Evolutionary conservation across 2,329 filamentous ascomycete species (phyloP).

Genomic region (Penicillium sp.): DNA sequence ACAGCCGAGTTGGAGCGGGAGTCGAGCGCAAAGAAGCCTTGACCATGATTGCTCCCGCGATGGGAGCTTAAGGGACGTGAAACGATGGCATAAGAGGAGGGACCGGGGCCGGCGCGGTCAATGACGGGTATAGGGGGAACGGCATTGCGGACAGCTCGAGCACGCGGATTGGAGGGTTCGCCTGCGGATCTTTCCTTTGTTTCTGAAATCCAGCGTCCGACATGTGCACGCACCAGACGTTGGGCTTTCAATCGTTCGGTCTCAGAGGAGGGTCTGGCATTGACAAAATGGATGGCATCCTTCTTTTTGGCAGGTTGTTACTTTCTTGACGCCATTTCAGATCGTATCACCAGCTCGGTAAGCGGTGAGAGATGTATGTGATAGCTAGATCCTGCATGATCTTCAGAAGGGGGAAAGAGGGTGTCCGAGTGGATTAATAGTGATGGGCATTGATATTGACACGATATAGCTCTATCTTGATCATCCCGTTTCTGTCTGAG

Average conservation of each 20-base stretch:
- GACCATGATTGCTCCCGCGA: background rate
- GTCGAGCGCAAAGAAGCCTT: background rate
- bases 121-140: background rate
- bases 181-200: slow-evolving; percentile 27
- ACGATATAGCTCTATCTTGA: background rate
- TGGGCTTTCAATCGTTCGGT: slow-evolving; percentile 26
- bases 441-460: background rate
- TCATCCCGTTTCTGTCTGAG: background rate
- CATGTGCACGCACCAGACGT: slow-evolving; percentile 32
- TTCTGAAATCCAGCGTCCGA: slow-evolving; percentile 36
- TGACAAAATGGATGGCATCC: slow-evolving; percentile 33
- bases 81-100: slow-evolving; percentile 7
- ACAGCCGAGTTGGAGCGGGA: background rate
- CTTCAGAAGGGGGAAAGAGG: background rate
- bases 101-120: background rate
- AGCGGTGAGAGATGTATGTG: background rate
- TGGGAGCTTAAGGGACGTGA: slow-evolving; percentile 3
- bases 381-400: background rate
- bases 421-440: background rate
- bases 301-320: slow-evolving; percentile 17
- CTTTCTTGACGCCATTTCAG: slow-evolving; percentile 23
- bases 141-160: background rate
- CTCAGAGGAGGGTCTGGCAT: slow-evolving; percentile 31
- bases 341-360: background rate
- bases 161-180: background rate